Conservation (phyloP, 768 basidiomycete species). For the Calocybe indica region DNA sequence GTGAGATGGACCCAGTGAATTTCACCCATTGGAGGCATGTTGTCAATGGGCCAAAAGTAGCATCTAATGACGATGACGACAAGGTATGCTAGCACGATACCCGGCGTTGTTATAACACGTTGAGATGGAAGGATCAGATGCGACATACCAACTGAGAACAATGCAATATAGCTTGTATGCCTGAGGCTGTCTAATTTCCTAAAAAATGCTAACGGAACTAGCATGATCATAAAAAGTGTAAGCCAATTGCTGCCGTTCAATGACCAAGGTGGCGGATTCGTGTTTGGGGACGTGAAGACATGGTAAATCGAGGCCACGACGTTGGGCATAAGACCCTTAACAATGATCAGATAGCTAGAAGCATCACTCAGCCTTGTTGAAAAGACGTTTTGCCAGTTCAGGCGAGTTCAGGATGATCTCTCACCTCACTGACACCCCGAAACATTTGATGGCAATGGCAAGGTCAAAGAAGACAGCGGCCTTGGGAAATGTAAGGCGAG, state of each 20-base stretch:
- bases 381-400: not conserved
- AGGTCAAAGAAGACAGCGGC: conserved; percentile 88
- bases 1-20: conserved; percentile 70
- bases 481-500: conserved; percentile 83
- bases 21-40: conserved; percentile 58
- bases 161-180: conserved; percentile 86
- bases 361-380: not conserved
- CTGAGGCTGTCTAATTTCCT: conserved; percentile 79
- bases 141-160: conserved; percentile 81
- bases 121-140: not conserved
- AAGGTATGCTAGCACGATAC: conserved; percentile 52
- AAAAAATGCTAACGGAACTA: conserved; percentile 80
- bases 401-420: conserved; percentile 13
- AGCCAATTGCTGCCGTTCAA: conserved; percentile 82
- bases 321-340: conserved; percentile 90
- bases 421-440: conserved; percentile 91
- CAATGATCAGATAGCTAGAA: conserved; percentile 79
- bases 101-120: not conserved
- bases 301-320: conserved; percentile 83
- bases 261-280: conserved; percentile 70
- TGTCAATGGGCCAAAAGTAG: conserved; percentile 71
- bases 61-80: conserved; percentile 74
- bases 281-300: conserved; percentile 58
- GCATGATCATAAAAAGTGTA: conserved; percentile 63
- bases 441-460: conserved; percentile 94